phyloP scores from a whole-genome alignment of 2,329 filamentous ascomycete genomes.

The Penicillium nordicum region DNA sequence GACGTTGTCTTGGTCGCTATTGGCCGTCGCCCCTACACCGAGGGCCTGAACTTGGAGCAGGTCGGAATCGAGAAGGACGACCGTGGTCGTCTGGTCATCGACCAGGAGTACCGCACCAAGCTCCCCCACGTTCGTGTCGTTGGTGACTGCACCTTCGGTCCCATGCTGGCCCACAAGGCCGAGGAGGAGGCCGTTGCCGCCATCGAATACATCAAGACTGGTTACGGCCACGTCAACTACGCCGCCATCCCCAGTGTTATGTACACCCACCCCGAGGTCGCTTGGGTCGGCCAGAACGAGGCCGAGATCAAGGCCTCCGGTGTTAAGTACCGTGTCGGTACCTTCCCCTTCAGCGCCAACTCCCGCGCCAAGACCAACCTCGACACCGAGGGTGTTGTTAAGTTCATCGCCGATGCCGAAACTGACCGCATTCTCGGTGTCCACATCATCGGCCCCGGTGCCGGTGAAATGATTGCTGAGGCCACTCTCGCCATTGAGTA shows the following conservation, averaged over 20 bases:
- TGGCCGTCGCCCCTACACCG: constrained; percentile 90
- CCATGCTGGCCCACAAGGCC: constrained; percentile 99
- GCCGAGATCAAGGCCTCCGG: constrained; percentile 87
- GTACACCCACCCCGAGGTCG: constrained; percentile 98
- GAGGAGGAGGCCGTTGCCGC: constrained; percentile 96
- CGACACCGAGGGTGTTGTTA: constrained; percentile 92
- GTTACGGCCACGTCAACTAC: constrained; percentile 98
- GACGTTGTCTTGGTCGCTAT: constrained; percentile 97
- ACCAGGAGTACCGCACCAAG: constrained; percentile 98
- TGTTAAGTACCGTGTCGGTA: constrained; percentile 87
- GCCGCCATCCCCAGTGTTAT: constrained; percentile 96
- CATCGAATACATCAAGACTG: constrained; percentile 96
- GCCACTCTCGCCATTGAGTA: constrained; percentile 94
- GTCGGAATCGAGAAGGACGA: constrained; percentile 73
- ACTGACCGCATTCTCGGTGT: constrained; percentile 93
- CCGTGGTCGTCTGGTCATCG: constrained; percentile 90
- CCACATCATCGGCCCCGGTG: constrained; percentile 93
- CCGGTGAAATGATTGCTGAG: constrained; percentile 99
- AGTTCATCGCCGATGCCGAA: constrained; percentile 94
- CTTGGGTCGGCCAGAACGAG: constrained; percentile 98
- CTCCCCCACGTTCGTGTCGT: constrained; percentile 94
- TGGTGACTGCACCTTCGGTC: constrained; percentile 93
- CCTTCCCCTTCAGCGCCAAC: constrained; percentile 97
- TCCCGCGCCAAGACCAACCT: constrained; percentile 98
- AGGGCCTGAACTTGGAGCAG: constrained; percentile 88